Evolutionary conservation across 805 yeast species (phyloP).

Genomic region (Candida parachauliodes): DNA sequence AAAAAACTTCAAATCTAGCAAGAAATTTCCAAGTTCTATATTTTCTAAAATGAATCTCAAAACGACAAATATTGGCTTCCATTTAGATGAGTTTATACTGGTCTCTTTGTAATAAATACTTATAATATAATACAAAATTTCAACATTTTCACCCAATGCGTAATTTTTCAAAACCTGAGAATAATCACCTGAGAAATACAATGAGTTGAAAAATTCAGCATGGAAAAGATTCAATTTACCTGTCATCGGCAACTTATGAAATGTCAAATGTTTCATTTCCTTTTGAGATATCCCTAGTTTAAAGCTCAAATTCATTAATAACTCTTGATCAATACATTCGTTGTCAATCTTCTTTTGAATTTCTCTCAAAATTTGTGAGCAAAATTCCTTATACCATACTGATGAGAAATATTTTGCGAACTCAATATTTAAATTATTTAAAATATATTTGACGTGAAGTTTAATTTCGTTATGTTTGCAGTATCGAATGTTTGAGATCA

Average conservation of each 20-base stretch:
- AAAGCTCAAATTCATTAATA: conserved; percentile 18
- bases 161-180: conserved; percentile 20
- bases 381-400: conserved; percentile 25
- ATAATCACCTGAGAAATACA: conserved; percentile 15
- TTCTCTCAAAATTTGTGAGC: conserved; percentile 22
- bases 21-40: neutral
- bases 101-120: conserved; percentile 27
- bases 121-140: conserved; percentile 24
- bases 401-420: conserved; percentile 22
- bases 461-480: neutral
- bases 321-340: conserved; percentile 12
- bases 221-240: conserved; percentile 17
- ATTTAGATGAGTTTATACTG: conserved; percentile 19
- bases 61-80: conserved; percentile 26
- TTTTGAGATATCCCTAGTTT: conserved; percentile 27
- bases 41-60: conserved; percentile 16
- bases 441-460: conserved; percentile 16
- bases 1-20: conserved; percentile 5
- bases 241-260: conserved; percentile 17
- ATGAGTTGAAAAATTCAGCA: conserved; percentile 9
- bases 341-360: conserved; percentile 17
- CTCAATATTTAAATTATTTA: conserved; percentile 21
- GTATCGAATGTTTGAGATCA: conserved; percentile 12
- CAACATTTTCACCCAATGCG: conserved; percentile 16
- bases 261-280: conserved; percentile 19